These are phyloP conservation scores for Persicaria tinctoria DNA, from an alignment of 148 eudicot species.

Conservation along the genomic window DNA sequence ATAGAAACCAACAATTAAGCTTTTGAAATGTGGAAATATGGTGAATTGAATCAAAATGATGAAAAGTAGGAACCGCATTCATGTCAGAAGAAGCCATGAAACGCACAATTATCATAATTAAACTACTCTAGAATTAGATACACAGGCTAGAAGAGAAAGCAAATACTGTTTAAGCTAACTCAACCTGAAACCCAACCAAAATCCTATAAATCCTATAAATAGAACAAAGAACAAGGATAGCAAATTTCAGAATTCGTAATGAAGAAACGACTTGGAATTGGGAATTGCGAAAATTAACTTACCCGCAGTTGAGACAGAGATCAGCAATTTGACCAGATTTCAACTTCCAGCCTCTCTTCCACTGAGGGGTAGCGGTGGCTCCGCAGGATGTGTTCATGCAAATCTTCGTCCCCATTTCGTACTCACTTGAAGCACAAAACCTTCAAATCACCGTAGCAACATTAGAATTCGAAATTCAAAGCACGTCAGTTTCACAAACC, in stretches of 20 bases:
- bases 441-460: not conserved
- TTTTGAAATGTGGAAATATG: not conserved
- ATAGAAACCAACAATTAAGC: not conserved
- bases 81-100: too few relatives aligned
- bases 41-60: not conserved
- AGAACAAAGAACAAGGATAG: not conserved
- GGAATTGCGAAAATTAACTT: not conserved
- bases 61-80: too few relatives aligned
- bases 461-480: not conserved
- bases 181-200: not conserved
- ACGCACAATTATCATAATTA: too few relatives aligned
- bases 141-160: too few relatives aligned
- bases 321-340: constrained; percentile 70
- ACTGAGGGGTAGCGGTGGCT: constrained; percentile 36
- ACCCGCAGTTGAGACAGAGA: constrained; percentile 78
- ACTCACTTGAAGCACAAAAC: not conserved
- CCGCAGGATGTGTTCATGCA: constrained; percentile 75
- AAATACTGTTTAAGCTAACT: not conserved
- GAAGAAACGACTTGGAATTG: not conserved
- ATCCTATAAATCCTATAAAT: not conserved
- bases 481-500: not conserved
- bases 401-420: constrained; percentile 47
- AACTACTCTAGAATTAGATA: too few relatives aligned
- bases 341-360: constrained; percentile 74
- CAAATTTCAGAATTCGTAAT: not conserved